Percentiles rank a stretch among this genome's conserved stretches.
These are phyloP conservation scores for Clarireedia monteithiana DNA, from an alignment of 2,329 filamentous ascomycete species.

Conservation along the genomic window DNA sequence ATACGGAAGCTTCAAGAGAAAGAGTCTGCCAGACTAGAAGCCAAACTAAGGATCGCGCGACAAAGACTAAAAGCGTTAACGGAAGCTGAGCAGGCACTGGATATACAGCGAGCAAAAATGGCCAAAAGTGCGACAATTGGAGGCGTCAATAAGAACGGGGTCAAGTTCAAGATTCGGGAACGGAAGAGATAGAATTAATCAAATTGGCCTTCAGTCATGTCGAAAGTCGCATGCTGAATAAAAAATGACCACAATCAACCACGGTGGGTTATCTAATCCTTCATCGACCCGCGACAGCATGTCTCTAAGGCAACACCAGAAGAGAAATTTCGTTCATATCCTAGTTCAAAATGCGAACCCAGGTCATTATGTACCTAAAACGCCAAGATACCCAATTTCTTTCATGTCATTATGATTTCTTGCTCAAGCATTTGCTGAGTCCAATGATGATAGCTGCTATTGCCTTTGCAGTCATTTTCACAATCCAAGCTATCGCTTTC, in stretches of 20 bases:
- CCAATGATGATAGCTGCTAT: slow-evolving; percentile 42
- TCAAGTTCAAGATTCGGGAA: slow-evolving; percentile 55
- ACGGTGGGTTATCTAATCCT: neutral
- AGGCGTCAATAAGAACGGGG: slow-evolving; percentile 50
- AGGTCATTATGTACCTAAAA: slow-evolving; percentile 8
- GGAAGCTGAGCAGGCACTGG: slow-evolving; percentile 49
- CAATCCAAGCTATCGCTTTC: slow-evolving; percentile 50
- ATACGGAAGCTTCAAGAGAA: slow-evolving; percentile 36
- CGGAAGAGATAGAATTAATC: slow-evolving; percentile 42
- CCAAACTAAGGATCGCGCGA: slow-evolving; percentile 41
- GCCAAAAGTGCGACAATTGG: slow-evolving; percentile 56
- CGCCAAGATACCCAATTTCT: slow-evolving; percentile 17
- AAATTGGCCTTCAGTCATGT: slow-evolving; percentile 22
- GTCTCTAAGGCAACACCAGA: slow-evolving; percentile 1
- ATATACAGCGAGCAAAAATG: slow-evolving; percentile 54
- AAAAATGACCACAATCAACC: slow-evolving; percentile 6
- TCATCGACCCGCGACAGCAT: slow-evolving; percentile 10
- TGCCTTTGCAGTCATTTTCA: slow-evolving; percentile 49
- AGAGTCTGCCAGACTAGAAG: slow-evolving; percentile 41
- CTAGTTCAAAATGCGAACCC: slow-evolving; percentile 2
- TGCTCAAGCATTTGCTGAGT: slow-evolving; percentile 42
- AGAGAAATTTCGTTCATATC: slow-evolving; percentile 2
- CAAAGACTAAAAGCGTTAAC: slow-evolving; percentile 47
- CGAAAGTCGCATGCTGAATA: slow-evolving; percentile 22
- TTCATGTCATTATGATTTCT: slow-evolving; percentile 25